Evolutionary conservation across 2,329 filamentous ascomycete genomes (phyloP).

Genomic region (Aspergillus sojae): DNA sequence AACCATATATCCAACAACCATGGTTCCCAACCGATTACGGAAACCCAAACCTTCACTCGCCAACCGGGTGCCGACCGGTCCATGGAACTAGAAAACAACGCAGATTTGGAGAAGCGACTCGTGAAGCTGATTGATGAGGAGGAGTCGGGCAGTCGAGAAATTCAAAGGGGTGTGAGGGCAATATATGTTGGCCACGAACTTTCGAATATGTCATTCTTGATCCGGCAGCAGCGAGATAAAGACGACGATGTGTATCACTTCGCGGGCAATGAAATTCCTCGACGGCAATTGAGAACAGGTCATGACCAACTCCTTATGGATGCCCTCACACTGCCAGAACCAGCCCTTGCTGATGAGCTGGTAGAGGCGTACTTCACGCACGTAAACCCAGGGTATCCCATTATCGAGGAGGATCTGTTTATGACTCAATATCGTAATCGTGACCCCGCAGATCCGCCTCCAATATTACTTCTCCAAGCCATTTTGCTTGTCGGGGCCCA

Average conservation of each 20-base stretch:
- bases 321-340: conserved; percentile 54
- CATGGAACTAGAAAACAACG: conserved; percentile 43
- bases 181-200: conserved; percentile 60
- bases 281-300: conserved; percentile 45
- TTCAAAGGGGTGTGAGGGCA: conserved; percentile 52
- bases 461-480: conserved; percentile 54
- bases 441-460: conserved; percentile 49
- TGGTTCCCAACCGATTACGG: conserved; percentile 21
- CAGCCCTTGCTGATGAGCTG: conserved; percentile 52
- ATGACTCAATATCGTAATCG: conserved; percentile 53
- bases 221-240: conserved; percentile 52
- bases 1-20: conserved; percentile 17
- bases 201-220: conserved; percentile 59
- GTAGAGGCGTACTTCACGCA: conserved; percentile 55
- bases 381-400: conserved; percentile 56
- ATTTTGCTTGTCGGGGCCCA: conserved; percentile 57
- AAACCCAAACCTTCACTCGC: conserved; percentile 27
- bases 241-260: conserved; percentile 49
- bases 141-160: conserved; percentile 48
- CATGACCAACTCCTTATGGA: conserved; percentile 51
- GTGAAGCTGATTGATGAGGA: conserved; percentile 56
- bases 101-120: conserved; percentile 50
- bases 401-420: conserved; percentile 56
- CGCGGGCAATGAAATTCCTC: conserved; percentile 47
- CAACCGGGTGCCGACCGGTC: conserved; percentile 31